Evolutionary conservation across 805 yeast genomes (phyloP).

Genomic region (Saturnispora saitoi): DNA sequence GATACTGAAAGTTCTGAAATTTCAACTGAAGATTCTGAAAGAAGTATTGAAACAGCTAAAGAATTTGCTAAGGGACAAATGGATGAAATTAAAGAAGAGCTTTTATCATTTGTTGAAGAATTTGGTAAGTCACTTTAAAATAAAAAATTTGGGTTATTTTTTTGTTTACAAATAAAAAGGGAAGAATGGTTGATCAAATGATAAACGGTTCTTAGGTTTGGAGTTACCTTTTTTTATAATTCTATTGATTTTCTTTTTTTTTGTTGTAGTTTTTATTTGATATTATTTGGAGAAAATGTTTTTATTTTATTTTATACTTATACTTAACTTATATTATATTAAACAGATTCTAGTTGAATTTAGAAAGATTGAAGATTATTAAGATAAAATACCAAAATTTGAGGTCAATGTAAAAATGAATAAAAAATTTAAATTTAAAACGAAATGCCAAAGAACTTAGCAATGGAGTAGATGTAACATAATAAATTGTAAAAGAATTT

Average conservation of each 20-base stretch:
- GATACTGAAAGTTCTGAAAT: neutral
- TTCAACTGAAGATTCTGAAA: conserved; percentile 15
- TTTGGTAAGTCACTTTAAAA: conserved; percentile 16
- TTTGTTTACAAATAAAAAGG: neutral
- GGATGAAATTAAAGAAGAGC: conserved; percentile 17
- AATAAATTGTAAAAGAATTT: neutral
- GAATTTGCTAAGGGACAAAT: conserved; percentile 18
- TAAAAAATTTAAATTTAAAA: neutral
- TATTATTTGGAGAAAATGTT: neutral
- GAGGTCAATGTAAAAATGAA: neutral
- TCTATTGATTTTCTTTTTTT: neutral
- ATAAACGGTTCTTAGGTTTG: neutral
- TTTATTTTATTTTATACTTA: neutral
- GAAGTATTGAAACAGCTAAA: conserved; percentile 17
- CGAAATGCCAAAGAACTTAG: neutral
- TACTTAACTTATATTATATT: too few relatives aligned
- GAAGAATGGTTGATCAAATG: too few relatives aligned
- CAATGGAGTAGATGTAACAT: neutral
- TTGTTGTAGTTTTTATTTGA: conserved; percentile 1
- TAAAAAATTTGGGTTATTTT: neutral
- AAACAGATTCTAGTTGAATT: too few relatives aligned
- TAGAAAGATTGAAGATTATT: too few relatives aligned
- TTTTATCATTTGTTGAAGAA: conserved; percentile 17
- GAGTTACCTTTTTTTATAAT: neutral
- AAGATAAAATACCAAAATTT: too few relatives aligned